Conservation (phyloP, 192 early-diverging fungal species). For the Mortierella alpina region DNA sequence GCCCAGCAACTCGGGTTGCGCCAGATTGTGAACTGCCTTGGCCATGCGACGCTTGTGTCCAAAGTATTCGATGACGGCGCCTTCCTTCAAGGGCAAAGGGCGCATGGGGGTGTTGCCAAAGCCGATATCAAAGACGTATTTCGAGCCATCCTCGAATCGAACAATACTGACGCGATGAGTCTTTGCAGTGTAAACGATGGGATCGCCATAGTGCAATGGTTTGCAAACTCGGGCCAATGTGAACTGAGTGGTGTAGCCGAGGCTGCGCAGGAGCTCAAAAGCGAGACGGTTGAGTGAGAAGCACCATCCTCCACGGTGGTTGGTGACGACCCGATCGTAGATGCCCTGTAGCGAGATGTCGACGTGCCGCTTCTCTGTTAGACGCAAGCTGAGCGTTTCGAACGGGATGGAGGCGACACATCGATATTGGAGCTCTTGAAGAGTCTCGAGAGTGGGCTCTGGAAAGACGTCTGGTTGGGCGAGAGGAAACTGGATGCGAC, state of each 20-base stretch:
- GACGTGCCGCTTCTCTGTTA: slow-evolving; percentile 7
- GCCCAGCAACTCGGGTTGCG: slow-evolving; percentile 10
- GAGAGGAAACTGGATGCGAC: slow-evolving; percentile 20
- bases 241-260: slow-evolving; percentile 23
- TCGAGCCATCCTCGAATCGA: slow-evolving; percentile 14
- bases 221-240: slow-evolving; percentile 30
- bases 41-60: slow-evolving; percentile 21
- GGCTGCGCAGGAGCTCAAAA: slow-evolving; percentile 6
- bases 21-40: slow-evolving; percentile 11
- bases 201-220: slow-evolving; percentile 10
- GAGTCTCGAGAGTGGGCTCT: slow-evolving; percentile 16
- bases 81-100: slow-evolving; percentile 22
- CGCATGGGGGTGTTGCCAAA: slow-evolving; percentile 18
- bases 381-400: slow-evolving; percentile 23
- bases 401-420: slow-evolving; percentile 31
- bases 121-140: slow-evolving; percentile 34
- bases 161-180: slow-evolving; percentile 29
- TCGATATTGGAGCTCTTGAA: slow-evolving; percentile 21
- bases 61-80: slow-evolving; percentile 11
- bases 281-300: slow-evolving; percentile 31
- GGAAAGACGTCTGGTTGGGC: slow-evolving; percentile 14
- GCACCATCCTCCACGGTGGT: slow-evolving; percentile 39
- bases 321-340: slow-evolving; percentile 22
- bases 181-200: not conserved
- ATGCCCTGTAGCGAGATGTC: slow-evolving; percentile 30